phyloP scores from a whole-genome alignment of 768 basidiomycete genomes.

The Mycena rebaudengoi region DNA sequence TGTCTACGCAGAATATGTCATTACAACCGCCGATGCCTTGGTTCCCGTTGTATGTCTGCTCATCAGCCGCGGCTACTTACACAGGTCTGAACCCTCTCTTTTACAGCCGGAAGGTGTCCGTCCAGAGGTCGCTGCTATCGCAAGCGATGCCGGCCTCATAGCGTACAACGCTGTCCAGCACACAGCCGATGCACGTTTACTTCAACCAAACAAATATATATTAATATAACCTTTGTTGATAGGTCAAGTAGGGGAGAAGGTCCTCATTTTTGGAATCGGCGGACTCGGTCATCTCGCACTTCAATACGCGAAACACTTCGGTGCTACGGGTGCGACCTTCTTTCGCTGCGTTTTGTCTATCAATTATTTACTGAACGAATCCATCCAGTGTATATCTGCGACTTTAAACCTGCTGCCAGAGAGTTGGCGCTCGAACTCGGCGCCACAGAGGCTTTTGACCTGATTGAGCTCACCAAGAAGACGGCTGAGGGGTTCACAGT shows the following conservation, averaged over 20 bases:
- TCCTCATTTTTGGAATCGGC: conserved; percentile 24
- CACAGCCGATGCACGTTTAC: conserved; percentile 2
- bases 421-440: conserved; percentile 29
- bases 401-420: conserved; percentile 27
- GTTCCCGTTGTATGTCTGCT: conserved; percentile 1
- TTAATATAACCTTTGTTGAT: too few species aligned
- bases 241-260: conserved; percentile 17
- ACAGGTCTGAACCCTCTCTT: neutral
- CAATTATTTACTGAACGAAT: too few species aligned
- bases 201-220: neutral
- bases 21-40: neutral
- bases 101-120: conserved; percentile 15
- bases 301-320: conserved; percentile 30
- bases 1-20: conserved; percentile 21
- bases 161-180: conserved; percentile 20
- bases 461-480: conserved; percentile 18
- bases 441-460: conserved; percentile 24
- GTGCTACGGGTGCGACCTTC: conserved; percentile 20
- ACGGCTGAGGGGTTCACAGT: conserved; percentile 17
- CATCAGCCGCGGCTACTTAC: too few species aligned
- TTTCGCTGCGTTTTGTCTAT: neutral
- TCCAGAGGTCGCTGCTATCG: conserved; percentile 17
- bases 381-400: conserved; percentile 29
- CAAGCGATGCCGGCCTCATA: conserved; percentile 21
- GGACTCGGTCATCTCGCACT: conserved; percentile 25